Evolutionary conservation across 2,329 filamentous ascomycete genomes (phyloP).

Genomic region (Sporothrix brasiliensis): DNA sequence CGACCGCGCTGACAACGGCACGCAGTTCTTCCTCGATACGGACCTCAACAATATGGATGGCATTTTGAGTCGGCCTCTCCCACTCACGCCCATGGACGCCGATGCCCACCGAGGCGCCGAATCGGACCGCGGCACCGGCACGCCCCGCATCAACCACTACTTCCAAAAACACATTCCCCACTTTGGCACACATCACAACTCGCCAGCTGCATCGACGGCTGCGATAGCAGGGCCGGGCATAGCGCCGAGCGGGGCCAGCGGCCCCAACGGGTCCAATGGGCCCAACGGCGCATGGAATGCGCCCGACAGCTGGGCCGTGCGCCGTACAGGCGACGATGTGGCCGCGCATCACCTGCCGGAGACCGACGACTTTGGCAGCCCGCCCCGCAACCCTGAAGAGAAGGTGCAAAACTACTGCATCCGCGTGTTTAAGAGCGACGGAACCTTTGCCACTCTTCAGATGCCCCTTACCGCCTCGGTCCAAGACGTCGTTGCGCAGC

Average conservation of each 20-base stretch:
- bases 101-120: slow-evolving; percentile 52
- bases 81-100: slow-evolving; percentile 71
- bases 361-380: slow-evolving; percentile 67
- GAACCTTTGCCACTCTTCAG: slow-evolving; percentile 90
- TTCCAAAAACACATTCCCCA: slow-evolving; percentile 38
- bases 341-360: slow-evolving; percentile 57
- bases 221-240: slow-evolving; percentile 32
- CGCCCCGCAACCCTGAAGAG: slow-evolving; percentile 68
- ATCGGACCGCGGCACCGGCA: slow-evolving; percentile 36
- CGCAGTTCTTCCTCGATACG: slow-evolving; percentile 78
- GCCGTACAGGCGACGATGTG: slow-evolving; percentile 68
- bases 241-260: not conserved
- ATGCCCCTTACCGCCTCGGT: slow-evolving; percentile 82
- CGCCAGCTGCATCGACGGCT: not conserved
- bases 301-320: slow-evolving; percentile 95
- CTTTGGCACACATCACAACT: slow-evolving; percentile 12
- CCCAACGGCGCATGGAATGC: slow-evolving; percentile 78
- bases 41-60: slow-evolving; percentile 90
- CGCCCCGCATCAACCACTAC: slow-evolving; percentile 35
- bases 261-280: slow-evolving; percentile 35
- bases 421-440: slow-evolving; percentile 90
- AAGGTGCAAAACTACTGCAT: slow-evolving; percentile 83
- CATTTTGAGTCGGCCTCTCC: slow-evolving; percentile 72
- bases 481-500: slow-evolving; percentile 80
- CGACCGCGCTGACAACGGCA: slow-evolving; percentile 56